Percentiles rank a stretch among this genome's conserved stretches.
phyloP scores from a whole-genome alignment of 1,139 yeast species.

The Debaryomycetaceae sp. region DNA sequence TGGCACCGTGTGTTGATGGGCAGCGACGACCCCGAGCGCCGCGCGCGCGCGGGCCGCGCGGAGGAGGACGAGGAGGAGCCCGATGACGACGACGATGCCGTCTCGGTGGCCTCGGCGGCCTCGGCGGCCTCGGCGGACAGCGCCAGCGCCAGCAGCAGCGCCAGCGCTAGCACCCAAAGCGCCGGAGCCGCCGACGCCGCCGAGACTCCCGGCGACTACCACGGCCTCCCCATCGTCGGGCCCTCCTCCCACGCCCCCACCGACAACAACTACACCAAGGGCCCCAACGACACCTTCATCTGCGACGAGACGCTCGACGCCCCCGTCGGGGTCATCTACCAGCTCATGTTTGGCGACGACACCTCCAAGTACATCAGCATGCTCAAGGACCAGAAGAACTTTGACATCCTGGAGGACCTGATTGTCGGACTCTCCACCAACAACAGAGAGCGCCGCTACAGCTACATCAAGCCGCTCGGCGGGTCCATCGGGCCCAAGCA shows the following conservation, averaged over 20 bases:
- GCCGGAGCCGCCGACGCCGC: slow-evolving; percentile 5
- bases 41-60: slow-evolving; percentile 3
- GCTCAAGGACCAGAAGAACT: slow-evolving; percentile 65
- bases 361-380: slow-evolving; percentile 51
- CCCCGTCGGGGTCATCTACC: slow-evolving; percentile 77
- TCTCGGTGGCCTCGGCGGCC: slow-evolving; percentile 8
- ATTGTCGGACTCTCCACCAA: slow-evolving; percentile 40
- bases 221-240: slow-evolving; percentile 36
- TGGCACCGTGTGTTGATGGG: slow-evolving; percentile 49
- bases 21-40: slow-evolving; percentile 18
- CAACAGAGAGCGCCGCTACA: slow-evolving; percentile 50
- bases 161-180: slow-evolving; percentile 8
- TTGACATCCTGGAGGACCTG: slow-evolving; percentile 50
- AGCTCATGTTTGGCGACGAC: slow-evolving; percentile 71
- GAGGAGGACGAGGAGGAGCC: slow-evolving; percentile 7
- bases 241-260: slow-evolving; percentile 38
- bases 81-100: slow-evolving; percentile 10
- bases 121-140: slow-evolving; percentile 8
- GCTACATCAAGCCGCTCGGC: slow-evolving; percentile 73
- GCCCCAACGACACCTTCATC: slow-evolving; percentile 58
- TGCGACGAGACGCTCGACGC: slow-evolving; percentile 60
- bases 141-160: slow-evolving; percentile 4
- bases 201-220: slow-evolving; percentile 9
- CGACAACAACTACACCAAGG: slow-evolving; percentile 41
- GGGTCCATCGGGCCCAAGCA: slow-evolving; percentile 94